Percentiles rank a stretch among this genome's conserved stretches.
These are phyloP conservation scores for Tephrocybe sp. DNA, from an alignment of 768 basidiomycete species.

Conservation along the genomic window DNA sequence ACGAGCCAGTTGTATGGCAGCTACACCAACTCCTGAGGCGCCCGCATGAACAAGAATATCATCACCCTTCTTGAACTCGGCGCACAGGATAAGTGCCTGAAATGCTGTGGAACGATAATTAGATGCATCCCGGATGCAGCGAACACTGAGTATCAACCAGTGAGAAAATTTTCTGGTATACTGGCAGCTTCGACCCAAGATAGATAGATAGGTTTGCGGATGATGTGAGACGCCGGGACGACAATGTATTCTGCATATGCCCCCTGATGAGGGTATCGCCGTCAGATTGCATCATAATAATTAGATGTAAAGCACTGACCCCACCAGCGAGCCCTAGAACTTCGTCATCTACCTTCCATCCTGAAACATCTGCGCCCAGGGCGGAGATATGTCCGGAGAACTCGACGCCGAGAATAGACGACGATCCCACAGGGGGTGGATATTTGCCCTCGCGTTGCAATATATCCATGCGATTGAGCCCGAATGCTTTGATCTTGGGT, in stretches of 20 bases:
- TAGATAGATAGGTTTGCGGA: constrained; percentile 71
- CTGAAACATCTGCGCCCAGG: constrained; percentile 46
- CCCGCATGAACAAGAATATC: constrained; percentile 88
- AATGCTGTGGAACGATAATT: constrained; percentile 31
- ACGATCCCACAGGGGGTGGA: constrained; percentile 73
- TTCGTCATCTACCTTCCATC: constrained; percentile 64
- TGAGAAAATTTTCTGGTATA: constrained; percentile 86
- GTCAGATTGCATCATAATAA: constrained; percentile 2
- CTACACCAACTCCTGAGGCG: constrained; percentile 86
- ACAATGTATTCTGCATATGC: constrained; percentile 89
- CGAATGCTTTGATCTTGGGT: constrained; percentile 71
- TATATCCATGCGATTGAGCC: constrained; percentile 89
- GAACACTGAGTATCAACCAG: constrained; percentile 43
- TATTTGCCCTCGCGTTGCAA: constrained; percentile 70
- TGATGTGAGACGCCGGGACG: constrained; percentile 60
- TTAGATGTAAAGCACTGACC: constrained; percentile 40
- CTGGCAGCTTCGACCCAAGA: constrained; percentile 84
- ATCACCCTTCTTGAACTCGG: constrained; percentile 65
- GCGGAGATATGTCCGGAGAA: constrained; percentile 69
- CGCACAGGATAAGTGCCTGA: constrained; percentile 57
- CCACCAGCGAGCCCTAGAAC: constrained; percentile 80
- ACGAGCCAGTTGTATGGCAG: constrained; percentile 85
- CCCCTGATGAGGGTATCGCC: constrained; percentile 46
- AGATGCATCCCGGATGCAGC: background rate
- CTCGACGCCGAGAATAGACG: constrained; percentile 81